A percentile compares a stretch with the other conserved stretches of the same genome.
Evolutionary conservation across 441 rosid species (phyloP).

Genomic region (Eutrema salsugineum): DNA sequence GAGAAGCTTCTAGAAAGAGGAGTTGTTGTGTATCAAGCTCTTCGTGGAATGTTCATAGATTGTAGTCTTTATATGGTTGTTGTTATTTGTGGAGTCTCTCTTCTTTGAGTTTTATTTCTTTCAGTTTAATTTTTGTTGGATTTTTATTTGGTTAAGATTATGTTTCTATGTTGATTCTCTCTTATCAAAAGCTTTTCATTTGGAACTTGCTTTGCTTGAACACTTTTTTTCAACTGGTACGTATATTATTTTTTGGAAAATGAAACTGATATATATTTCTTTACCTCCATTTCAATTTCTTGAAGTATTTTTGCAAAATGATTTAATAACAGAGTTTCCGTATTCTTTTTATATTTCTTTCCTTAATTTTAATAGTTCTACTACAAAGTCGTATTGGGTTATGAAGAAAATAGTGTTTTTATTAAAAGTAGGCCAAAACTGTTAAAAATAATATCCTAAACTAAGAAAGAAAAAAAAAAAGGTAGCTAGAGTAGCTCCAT

Average conservation of each 20-base stretch:
- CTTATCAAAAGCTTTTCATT: background rate
- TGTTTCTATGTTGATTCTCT: background rate
- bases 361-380: background rate
- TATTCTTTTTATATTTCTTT: background rate
- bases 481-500: background rate
- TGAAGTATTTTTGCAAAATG: background rate
- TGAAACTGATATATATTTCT: background rate
- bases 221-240: background rate
- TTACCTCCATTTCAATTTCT: background rate
- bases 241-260: no score
- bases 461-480: background rate
- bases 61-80: constrained; percentile 71
- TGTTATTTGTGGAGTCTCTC: constrained; percentile 47
- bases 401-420: background rate
- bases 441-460: background rate
- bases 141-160: background rate
- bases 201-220: background rate
- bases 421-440: background rate
- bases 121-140: background rate
- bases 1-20: constrained; percentile 76
- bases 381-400: background rate
- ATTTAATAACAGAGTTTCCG: background rate
- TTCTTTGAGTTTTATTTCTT: background rate
- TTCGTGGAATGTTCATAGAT: constrained; percentile 65
- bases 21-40: constrained; percentile 52